Evolutionary conservation across 768 basidiomycete species (phyloP).

Genomic region (Calocera cornea): DNA sequence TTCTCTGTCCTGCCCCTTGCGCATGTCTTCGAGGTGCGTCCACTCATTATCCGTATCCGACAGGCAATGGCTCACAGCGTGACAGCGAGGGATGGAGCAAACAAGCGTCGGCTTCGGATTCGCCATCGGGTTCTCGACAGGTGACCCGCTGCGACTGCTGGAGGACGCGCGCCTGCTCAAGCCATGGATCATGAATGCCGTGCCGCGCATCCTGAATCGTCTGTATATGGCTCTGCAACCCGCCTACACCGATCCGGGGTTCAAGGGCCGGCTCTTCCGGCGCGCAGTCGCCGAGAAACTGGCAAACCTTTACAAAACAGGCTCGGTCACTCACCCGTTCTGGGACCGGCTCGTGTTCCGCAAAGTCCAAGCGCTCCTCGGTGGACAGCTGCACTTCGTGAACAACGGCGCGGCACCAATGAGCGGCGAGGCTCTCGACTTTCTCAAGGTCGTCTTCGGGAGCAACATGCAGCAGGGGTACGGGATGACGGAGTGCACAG

Average conservation of each 20-base stretch:
- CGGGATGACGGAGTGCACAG: conserved; percentile 82
- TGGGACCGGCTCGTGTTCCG: conserved; percentile 88
- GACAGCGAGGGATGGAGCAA: conserved; percentile 39
- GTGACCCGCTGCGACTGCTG: conserved; percentile 71
- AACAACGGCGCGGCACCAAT: conserved; percentile 87
- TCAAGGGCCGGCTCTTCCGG: conserved; percentile 66
- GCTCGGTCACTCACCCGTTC: conserved; percentile 56
- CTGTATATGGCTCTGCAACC: conserved; percentile 43
- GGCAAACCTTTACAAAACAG: conserved; percentile 53
- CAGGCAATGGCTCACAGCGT: too few species aligned
- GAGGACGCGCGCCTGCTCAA: conserved; percentile 78
- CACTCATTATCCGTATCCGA: background rate
- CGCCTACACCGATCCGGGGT: conserved; percentile 7
- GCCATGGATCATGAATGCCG: conserved; percentile 70
- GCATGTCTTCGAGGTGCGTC: conserved; percentile 69
- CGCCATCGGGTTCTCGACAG: conserved; percentile 70
- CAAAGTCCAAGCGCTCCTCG: conserved; percentile 46
- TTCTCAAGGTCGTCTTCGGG: conserved; percentile 67
- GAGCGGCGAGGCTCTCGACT: conserved; percentile 69
- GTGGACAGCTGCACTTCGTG: conserved; percentile 57
- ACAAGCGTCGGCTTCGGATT: conserved; percentile 45
- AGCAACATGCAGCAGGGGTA: conserved; percentile 71
- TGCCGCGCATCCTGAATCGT: conserved; percentile 74
- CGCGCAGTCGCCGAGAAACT: conserved; percentile 68
- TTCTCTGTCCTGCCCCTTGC: conserved; percentile 66